Percentiles rank a stretch among this genome's conserved stretches.
phyloP scores from a whole-genome alignment of 169 alveolate genomes.

The Babesia bigemina region DNA sequence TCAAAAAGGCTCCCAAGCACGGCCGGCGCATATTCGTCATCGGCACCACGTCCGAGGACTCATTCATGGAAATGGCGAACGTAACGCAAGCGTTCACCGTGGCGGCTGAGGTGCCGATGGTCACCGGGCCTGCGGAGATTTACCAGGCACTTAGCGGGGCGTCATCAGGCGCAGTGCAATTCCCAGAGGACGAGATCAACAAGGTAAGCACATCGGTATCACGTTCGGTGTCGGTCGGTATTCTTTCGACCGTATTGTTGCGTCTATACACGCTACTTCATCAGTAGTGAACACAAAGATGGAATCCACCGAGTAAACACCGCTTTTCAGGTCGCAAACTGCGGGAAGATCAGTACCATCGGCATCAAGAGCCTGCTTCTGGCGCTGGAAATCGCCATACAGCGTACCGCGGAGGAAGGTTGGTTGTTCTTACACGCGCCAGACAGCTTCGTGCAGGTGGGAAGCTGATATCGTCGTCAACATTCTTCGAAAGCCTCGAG shows the following conservation, averaged over 20 bases:
- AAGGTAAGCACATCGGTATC: constrained; percentile 14
- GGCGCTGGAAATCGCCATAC: constrained; percentile 70
- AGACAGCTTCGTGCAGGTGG: constrained; percentile 34
- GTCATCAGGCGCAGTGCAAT: neutral
- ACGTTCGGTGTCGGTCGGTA: neutral
- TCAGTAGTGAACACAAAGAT: no score
- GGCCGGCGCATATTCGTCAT: constrained; percentile 91
- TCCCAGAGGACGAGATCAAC: constrained; percentile 54
- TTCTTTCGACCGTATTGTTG: neutral
- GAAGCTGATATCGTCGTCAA: constrained; percentile 25
- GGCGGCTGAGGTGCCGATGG: constrained; percentile 64
- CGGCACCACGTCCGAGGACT: constrained; percentile 94
- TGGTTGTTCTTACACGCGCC: neutral
- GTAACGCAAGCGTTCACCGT: constrained; percentile 65
- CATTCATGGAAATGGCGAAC: constrained; percentile 78
- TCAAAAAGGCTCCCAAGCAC: constrained; percentile 94
- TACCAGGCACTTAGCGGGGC: constrained; percentile 60
- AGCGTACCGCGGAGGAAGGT: constrained; percentile 51
- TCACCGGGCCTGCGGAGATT: constrained; percentile 63
- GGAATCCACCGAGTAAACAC: neutral
- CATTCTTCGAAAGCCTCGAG: constrained; percentile 62
- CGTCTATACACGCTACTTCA: no score
- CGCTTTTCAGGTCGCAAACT: constrained; percentile 52
- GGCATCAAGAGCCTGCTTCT: constrained; percentile 62
- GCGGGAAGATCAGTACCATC: constrained; percentile 42